A percentile compares a stretch with the other conserved stretches of the same genome.
Evolutionary conservation across 108 stramenopile species (phyloP).

Genomic region (Parmales sp.): DNA sequence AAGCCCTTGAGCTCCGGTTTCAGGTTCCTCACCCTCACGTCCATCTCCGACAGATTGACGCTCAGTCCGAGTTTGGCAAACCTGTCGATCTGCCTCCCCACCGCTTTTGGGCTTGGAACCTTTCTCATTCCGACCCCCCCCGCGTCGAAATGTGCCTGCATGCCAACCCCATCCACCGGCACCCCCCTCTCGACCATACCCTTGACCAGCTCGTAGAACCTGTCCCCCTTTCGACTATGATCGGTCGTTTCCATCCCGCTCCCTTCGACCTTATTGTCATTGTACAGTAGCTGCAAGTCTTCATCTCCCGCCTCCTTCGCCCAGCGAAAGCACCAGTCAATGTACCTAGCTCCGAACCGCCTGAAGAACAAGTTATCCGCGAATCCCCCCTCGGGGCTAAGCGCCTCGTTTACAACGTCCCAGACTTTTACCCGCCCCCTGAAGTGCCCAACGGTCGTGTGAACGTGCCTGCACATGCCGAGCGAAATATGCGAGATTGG

Average conservation of each 20-base stretch:
- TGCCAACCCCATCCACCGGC: slow-evolving; percentile 3
- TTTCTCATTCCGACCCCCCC: not conserved
- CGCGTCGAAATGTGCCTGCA: not conserved
- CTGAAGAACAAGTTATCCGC: not conserved
- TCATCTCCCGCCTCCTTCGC: not conserved
- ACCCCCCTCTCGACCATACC: slow-evolving; percentile 3
- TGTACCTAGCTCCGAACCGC: not conserved
- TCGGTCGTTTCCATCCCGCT: not conserved
- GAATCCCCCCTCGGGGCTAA: not conserved
- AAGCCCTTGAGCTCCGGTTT: not conserved
- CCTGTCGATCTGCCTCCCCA: not conserved
- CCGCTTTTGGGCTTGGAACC: not conserved
- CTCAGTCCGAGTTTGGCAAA: not conserved
- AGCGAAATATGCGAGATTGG: not conserved
- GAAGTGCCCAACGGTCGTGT: not conserved
- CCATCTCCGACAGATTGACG: not conserved
- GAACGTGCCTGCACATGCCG: not conserved
- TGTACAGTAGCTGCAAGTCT: slow-evolving; percentile 7
- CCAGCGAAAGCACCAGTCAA: not conserved
- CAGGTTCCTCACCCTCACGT: not conserved
- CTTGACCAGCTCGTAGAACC: not conserved
- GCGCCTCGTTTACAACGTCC: slow-evolving; percentile 11
- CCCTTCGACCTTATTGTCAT: slow-evolving; percentile 4
- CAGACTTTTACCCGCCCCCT: not conserved
- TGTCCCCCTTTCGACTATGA: not conserved